Evolutionary conservation across 2,329 filamentous ascomycete species (phyloP).

Genomic region (Thelonectria rubi): DNA sequence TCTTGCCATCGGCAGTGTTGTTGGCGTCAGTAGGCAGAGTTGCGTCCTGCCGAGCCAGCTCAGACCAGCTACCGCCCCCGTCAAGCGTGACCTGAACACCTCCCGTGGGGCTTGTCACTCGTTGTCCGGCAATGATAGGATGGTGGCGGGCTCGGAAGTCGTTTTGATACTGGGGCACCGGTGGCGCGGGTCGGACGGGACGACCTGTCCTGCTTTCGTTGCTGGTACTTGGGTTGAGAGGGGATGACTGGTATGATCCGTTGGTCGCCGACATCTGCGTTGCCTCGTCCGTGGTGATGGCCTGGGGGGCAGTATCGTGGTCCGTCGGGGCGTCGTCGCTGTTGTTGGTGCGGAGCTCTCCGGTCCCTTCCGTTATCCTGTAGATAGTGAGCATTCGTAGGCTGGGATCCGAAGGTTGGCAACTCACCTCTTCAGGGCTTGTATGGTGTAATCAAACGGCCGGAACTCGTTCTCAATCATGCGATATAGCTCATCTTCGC

Average conservation of each 20-base stretch:
- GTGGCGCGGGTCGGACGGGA: slow-evolving; percentile 45
- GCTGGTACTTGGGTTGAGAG: slow-evolving; percentile 39
- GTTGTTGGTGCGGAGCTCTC: slow-evolving; percentile 21
- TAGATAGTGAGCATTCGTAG: slow-evolving; percentile 30
- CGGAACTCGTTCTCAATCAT: slow-evolving; percentile 95
- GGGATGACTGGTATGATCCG: slow-evolving; percentile 38
- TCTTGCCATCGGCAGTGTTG: slow-evolving; percentile 61
- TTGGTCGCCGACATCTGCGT: slow-evolving; percentile 50
- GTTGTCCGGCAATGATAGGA: slow-evolving; percentile 67
- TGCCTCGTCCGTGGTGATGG: slow-evolving; percentile 62
- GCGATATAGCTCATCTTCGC: slow-evolving; percentile 91
- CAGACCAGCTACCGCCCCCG: slow-evolving; percentile 89
- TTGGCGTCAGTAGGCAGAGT: slow-evolving; percentile 75
- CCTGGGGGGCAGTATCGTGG: slow-evolving; percentile 50
- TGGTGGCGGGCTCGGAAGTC: slow-evolving; percentile 57
- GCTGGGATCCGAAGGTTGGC: too few species aligned
- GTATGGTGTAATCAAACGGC: slow-evolving; percentile 92
- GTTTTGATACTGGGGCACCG: slow-evolving; percentile 59
- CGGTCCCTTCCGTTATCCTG: slow-evolving; percentile 51
- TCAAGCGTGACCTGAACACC: slow-evolving; percentile 93
- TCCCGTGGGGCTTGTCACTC: slow-evolving; percentile 80
- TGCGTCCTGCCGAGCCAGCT: slow-evolving; percentile 84
- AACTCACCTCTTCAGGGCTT: slow-evolving; percentile 77
- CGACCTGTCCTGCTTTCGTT: slow-evolving; percentile 41
- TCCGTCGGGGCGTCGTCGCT: slow-evolving; percentile 23